Evolutionary conservation across 306 rosid genomes (phyloP).

Genomic region (Begonia peltatifolia): DNA sequence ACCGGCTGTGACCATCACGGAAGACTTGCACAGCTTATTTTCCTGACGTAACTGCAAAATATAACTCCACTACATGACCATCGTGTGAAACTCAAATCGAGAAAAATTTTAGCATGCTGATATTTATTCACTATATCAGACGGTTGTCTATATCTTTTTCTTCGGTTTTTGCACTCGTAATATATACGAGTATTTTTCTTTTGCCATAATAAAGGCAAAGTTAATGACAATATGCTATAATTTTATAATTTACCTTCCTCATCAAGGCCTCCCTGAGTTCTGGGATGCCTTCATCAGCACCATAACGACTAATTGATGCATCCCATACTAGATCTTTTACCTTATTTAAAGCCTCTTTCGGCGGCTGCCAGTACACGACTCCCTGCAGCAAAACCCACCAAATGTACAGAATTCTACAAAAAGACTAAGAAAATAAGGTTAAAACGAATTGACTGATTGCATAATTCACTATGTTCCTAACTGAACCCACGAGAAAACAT

Average conservation of each 20-base stretch:
- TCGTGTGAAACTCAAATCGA: too few species aligned
- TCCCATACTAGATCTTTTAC: slow-evolving; percentile 71
- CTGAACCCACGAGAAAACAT: too few species aligned
- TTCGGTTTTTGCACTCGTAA: not conserved
- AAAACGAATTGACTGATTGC: too few species aligned
- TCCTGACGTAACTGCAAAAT: slow-evolving; percentile 54
- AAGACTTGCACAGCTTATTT: slow-evolving; percentile 68
- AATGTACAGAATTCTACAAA: not conserved
- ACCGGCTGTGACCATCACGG: slow-evolving; percentile 97
- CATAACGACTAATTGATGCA: slow-evolving; percentile 78
- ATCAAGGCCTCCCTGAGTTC: slow-evolving; percentile 68
- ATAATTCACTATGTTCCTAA: too few species aligned
- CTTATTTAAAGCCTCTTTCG: slow-evolving; percentile 64
- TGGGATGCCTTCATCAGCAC: slow-evolving; percentile 84
- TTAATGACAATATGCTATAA: too few species aligned
- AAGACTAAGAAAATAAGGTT: not conserved
- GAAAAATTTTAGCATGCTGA: too few species aligned
- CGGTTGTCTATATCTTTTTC: not conserved
- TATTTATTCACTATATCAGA: too few species aligned
- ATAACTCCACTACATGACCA: too few species aligned
- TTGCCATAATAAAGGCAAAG: too few species aligned
- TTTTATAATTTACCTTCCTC: slow-evolving; percentile 31
- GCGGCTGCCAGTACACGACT: slow-evolving; percentile 95
- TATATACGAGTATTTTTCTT: too few species aligned
- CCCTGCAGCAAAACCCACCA: slow-evolving; percentile 36